Base-by-base conservation (phyloP, 352 stramenopile species). In the Pythium utonaiense region DNA sequence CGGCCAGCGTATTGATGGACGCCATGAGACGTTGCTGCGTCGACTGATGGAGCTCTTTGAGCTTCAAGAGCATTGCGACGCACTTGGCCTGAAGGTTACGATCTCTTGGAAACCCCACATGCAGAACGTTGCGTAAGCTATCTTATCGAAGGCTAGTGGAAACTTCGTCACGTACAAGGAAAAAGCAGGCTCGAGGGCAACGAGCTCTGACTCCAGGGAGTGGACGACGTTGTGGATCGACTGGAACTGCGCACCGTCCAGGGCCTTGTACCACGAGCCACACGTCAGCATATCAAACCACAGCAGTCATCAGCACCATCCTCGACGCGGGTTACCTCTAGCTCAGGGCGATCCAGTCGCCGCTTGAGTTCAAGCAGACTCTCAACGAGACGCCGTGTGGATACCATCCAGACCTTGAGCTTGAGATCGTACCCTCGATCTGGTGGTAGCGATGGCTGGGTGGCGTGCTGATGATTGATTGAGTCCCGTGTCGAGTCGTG, bases 321-420 rank as follows among this genome's bases (percentile, higher is more conserved):
- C n/a, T n/a, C n/a, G n/a, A n/a, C n/a, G n/a, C n/a, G n/a, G n/a
- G 17, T 22, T n/a, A 52, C 57, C 28, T 53, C 48, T 16, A 57
- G 16, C 10, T 71, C 59, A 24, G 53, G 40, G 4, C 44, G 48
- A n/a, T 67, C 54, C 0, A 67, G 27, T 27, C 59, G 65, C 3
- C 58, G 53, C 17, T 67, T 67, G 0, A 64, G 16, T 19, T 66
- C 58, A 30, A 72, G 34, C 3, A 65, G 19, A 28, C 55, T 61
- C 30, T 72, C 64, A 1, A 72, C 31, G 25, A 72, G 30, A 8
- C 59, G 53, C 9, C 59, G 59, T 2, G 65, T 65, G 3, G 65
- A 60, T 24, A 40, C 59, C 50, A 67, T 67, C 65, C 65, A 72
- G 16, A 59, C 54, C 41, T 67, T 71, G 31, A 72, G 49, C 28